Percentiles rank a stretch among this genome's conserved stretches.
These are phyloP conservation scores for Kwoniella shandongensis DNA, from an alignment of 768 basidiomycete genomes.

Conservation along the genomic window DNA sequence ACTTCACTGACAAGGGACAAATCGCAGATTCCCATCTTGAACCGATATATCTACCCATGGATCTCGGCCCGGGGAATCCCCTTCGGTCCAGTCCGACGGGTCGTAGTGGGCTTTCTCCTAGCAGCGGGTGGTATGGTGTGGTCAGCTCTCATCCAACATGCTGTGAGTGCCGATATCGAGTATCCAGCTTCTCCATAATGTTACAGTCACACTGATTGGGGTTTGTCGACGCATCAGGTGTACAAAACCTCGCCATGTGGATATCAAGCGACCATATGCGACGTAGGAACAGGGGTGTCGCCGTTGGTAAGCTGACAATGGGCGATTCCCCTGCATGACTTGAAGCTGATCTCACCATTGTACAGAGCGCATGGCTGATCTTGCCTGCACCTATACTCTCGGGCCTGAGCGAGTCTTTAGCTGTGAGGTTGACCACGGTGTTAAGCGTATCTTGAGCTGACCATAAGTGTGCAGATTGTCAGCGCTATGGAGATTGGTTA, in stretches of 20 bases:
- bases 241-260: conserved; percentile 23
- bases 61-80: conserved; percentile 7
- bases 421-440: too few relatives aligned
- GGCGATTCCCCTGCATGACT: not conserved
- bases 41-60: conserved; percentile 21
- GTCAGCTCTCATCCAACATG: conserved; percentile 19
- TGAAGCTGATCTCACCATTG: not conserved
- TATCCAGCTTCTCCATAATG: conserved; percentile 19
- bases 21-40: conserved; percentile 28
- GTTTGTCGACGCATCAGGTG: too few relatives aligned
- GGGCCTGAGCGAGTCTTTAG: conserved; percentile 27
- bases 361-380: conserved; percentile 43
- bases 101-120: conserved; percentile 20
- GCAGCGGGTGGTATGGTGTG: conserved; percentile 19
- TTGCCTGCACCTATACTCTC: conserved; percentile 19
- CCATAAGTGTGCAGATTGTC: conserved; percentile 37
- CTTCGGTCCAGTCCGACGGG: conserved; percentile 23
- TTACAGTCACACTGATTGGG: conserved; percentile 17
- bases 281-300: conserved; percentile 14
- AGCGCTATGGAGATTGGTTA: conserved; percentile 48
- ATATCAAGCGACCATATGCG: conserved; percentile 17
- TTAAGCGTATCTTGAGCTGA: too few relatives aligned
- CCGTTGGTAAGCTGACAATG: conserved; percentile 15
- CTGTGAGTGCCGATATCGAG: conserved; percentile 30
- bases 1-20: not conserved